Base-by-base conservation (phyloP, 768 basidiomycete species). In the Mycena haematopus region DNA sequence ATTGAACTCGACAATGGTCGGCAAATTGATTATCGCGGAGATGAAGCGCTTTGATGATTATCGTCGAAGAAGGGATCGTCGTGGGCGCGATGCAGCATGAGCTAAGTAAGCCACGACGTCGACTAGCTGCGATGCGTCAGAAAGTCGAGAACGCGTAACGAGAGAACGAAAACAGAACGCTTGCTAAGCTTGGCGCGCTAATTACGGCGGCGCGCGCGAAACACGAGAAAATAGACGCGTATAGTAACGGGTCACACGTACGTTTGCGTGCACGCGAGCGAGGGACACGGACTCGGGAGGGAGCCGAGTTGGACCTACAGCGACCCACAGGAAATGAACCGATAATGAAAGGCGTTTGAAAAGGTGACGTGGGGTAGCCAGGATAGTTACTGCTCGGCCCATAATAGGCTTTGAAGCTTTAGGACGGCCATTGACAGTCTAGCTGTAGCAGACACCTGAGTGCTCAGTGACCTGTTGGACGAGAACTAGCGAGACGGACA, bases 251-350 rank as follows among this genome's bases (percentile, higher is more conserved):
- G 33, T 52, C 50, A 21, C 50, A 27, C 21, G 36, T 6, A 31
- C 29, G 29, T 31, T 9, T 31, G 29, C 29, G 29, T n/a, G 29
- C 14, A 36, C 29, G 55, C 42, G 11, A 11, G 25, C 42, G 55
- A 56, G 29, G 27, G 45, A 46, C 15, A 38, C 55, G 40, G 55
- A 46, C 5, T 45, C 22, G n/a, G 14, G 38, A 11, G 22, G 44
- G 27, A 56, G 14, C 44, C 44, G 46, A 46, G 29, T 36, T 33
- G 56, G 56, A 56, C 55, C 55, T 35, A 56, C 55, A 46, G 44
- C 44, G 33, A 47, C 46, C 56, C 56, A 56, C 56, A 56, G 56
- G 31, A 56, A 49, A 56, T 56, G 56, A 56, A 49, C 21, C 9
- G 29, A 31, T 31, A 31, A 22, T 44, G 44, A 36, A 46, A 44